These are phyloP conservation scores for Annulohypoxylon bovei DNA, from an alignment of 495 filamentous ascomycete genomes.

Conservation along the genomic window DNA sequence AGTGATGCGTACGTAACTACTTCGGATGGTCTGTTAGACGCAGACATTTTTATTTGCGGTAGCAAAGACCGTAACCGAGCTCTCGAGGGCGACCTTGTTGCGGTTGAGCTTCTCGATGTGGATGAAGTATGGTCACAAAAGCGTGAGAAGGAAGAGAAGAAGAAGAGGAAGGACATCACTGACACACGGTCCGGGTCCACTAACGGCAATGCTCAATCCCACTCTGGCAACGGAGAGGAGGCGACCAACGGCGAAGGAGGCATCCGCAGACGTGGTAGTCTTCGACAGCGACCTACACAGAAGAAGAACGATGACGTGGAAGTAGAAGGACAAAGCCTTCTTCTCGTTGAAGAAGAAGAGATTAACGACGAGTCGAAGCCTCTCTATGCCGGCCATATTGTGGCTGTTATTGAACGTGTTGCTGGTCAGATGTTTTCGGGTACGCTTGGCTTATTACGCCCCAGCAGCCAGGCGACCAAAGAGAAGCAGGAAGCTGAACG, in stretches of 20 bases:
- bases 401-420: slow-evolving; percentile 96
- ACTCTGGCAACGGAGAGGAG: slow-evolving; percentile 68
- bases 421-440: slow-evolving; percentile 99
- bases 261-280: slow-evolving; percentile 89
- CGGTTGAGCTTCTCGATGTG: slow-evolving; percentile 94
- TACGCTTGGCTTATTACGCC: slow-evolving; percentile 89
- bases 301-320: slow-evolving; percentile 99
- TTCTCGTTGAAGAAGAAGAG: slow-evolving; percentile 97
- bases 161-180: slow-evolving; percentile 98
- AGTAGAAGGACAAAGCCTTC: slow-evolving; percentile 95
- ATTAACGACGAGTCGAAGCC: slow-evolving; percentile 99
- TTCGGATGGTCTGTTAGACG: slow-evolving; percentile 84
- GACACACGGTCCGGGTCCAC: slow-evolving; percentile 82
- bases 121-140: slow-evolving; percentile 99
- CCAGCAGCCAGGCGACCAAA: slow-evolving; percentile 98
- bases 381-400: slow-evolving; percentile 94
- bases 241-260: slow-evolving; percentile 78
- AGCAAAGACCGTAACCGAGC: slow-evolving; percentile 98
- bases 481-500: slow-evolving; percentile 99
- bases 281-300: slow-evolving; percentile 95
- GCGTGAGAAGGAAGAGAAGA: slow-evolving; percentile 99
- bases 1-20: slow-evolving; percentile 98
- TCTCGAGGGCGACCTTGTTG: slow-evolving; percentile 93
- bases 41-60: slow-evolving; percentile 99
- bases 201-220: slow-evolving; percentile 74